Evolutionary conservation across 2,329 filamentous ascomycete genomes (phyloP).

Genomic region (Talaromyces sp.): DNA sequence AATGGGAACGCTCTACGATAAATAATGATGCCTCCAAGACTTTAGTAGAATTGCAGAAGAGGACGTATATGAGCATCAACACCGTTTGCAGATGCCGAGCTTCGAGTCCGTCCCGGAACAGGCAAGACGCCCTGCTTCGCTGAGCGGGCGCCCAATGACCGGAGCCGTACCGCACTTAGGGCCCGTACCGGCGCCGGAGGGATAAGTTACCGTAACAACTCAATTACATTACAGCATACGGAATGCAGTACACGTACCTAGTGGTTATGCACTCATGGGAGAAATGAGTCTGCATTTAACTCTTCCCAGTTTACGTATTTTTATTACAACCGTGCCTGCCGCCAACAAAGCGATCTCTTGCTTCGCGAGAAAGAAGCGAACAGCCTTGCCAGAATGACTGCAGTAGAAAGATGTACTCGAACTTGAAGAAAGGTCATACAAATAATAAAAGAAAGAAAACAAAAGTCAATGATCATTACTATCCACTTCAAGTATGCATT

Average conservation of each 20-base stretch:
- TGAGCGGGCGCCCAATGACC: background rate
- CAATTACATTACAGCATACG: background rate
- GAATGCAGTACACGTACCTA: background rate
- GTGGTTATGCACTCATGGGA: background rate
- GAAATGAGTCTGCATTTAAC: background rate
- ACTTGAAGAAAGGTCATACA: background rate
- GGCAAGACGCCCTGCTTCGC: background rate
- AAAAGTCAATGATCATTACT: background rate
- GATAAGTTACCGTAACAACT: background rate
- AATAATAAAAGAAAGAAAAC: background rate
- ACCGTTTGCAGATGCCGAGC: constrained; percentile 12
- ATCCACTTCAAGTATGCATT: background rate
- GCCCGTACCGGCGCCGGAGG: constrained; percentile 1
- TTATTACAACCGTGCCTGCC: constrained; percentile 3
- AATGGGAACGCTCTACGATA: background rate
- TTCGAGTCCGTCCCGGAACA: constrained; percentile 2
- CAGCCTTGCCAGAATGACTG: background rate
- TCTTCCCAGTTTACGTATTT: constrained; percentile 4
- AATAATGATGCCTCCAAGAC: background rate
- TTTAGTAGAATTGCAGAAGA: background rate
- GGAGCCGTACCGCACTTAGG: background rate
- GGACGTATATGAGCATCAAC: background rate
- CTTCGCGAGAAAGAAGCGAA: background rate
- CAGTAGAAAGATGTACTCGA: too few relatives aligned
- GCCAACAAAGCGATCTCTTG: background rate